Conservation (phyloP, 1,284 basidiomycete genomes). For the Laetiporus sulphureus region DNA sequence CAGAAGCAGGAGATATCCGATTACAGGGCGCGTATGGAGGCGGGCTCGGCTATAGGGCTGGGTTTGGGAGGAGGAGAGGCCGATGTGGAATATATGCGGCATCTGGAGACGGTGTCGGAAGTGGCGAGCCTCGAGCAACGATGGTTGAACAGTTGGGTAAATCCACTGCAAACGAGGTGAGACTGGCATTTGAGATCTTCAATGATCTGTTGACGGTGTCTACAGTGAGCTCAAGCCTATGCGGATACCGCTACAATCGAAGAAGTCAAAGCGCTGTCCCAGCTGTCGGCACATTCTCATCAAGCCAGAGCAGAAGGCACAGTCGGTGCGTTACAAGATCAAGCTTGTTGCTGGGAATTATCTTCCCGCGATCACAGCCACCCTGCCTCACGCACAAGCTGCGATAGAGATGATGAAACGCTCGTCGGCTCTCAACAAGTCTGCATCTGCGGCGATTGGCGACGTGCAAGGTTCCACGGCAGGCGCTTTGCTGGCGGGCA, state of each 20-base stretch:
- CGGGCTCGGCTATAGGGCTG: constrained; percentile 42
- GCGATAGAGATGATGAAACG: constrained; percentile 43
- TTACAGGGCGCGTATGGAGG: constrained; percentile 65
- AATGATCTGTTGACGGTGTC: too few species aligned
- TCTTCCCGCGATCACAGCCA: constrained; percentile 79
- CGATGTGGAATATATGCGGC: constrained; percentile 64
- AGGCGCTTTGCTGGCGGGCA: constrained; percentile 58
- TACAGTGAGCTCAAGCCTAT: constrained; percentile 76
- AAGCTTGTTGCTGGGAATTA: constrained; percentile 94
- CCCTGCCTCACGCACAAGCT: constrained; percentile 49
- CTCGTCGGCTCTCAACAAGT: constrained; percentile 33
- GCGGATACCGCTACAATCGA: constrained; percentile 87
- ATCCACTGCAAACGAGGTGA: constrained; percentile 59
- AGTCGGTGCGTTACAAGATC: constrained; percentile 92
- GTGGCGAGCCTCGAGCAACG: constrained; percentile 73
- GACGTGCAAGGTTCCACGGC: constrained; percentile 35
- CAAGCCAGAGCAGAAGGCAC: constrained; percentile 95
- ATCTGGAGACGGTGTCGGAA: constrained; percentile 53
- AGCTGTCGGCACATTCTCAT: constrained; percentile 94
- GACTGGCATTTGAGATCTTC: too few species aligned
- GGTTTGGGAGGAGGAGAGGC: constrained; percentile 57
- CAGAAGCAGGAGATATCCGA: constrained; percentile 71
- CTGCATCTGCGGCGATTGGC: constrained; percentile 30
- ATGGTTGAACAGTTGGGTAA: constrained; percentile 79
- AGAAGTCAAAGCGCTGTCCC: constrained; percentile 93